These are phyloP conservation scores for Tardiomyces digboiensis DNA, from an alignment of 1,139 yeast genomes.

Conservation along the genomic window DNA sequence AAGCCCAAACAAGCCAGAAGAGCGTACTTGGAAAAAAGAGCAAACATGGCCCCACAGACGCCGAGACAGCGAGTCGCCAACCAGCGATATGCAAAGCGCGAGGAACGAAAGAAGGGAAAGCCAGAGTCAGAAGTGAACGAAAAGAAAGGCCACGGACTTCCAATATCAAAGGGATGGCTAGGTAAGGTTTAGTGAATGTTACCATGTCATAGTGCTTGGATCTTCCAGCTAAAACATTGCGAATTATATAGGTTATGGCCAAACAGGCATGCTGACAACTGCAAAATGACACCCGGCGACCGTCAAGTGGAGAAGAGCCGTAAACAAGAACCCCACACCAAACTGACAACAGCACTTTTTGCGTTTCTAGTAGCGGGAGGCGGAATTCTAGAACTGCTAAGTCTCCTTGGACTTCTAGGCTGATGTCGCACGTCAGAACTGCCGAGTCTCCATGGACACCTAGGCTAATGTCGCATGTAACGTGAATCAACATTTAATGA, in stretches of 20 bases:
- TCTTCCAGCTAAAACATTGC: too few relatives aligned
- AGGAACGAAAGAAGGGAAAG: conserved; percentile 52
- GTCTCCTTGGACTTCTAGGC: conserved; percentile 13
- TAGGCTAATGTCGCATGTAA: too few relatives aligned
- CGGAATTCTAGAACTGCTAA: conserved; percentile 59
- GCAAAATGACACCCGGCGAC: too few relatives aligned
- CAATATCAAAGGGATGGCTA: conserved; percentile 53
- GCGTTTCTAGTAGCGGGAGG: conserved; percentile 77
- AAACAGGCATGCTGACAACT: too few relatives aligned
- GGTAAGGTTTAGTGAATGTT: too few relatives aligned
- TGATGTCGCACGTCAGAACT: neutral
- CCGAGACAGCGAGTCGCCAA: conserved; percentile 83
- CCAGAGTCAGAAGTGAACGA: too few relatives aligned
- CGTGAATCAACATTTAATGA: neutral
- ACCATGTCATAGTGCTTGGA: too few relatives aligned
- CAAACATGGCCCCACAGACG: conserved; percentile 43
- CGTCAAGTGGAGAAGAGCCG: too few relatives aligned
- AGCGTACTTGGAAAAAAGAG: too few relatives aligned
- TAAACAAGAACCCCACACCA: too few relatives aligned
- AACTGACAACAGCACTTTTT: conserved; percentile 19
- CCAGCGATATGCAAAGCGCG: conserved; percentile 65
- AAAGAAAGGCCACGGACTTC: conserved; percentile 33
- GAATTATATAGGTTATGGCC: too few relatives aligned
- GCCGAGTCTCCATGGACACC: neutral
- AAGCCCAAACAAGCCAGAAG: too few relatives aligned